Evolutionary conservation across 768 basidiomycete genomes (phyloP), one percentile per base, ranked within the genome.

Genomic region (Rhodotorula kratochvilovae): DNA sequence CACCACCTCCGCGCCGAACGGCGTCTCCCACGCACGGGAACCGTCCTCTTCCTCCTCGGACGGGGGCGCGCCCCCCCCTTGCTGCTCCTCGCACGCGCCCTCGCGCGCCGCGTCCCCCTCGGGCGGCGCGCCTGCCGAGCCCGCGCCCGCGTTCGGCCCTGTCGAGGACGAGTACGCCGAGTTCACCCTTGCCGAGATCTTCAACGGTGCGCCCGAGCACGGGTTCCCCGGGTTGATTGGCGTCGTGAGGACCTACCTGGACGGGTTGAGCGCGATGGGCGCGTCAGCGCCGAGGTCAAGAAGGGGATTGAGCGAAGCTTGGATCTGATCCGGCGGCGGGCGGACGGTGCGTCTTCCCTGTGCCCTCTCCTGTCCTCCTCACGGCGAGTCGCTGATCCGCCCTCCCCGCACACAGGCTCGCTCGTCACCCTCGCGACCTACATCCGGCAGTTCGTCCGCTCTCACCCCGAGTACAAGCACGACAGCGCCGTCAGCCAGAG

Each of bases 401-500:
- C 61, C 63, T 61, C 35, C 17, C 29, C 54, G 54, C 29, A 12
- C 15, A 15, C 31, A 92, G 65, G 92, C 31, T 84, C 88, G 12
- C 83, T 97, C 35, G 80, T 86, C 79, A 97, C 96, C 0, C 86
- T 91, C 13, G 96, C 96, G 19, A 87, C 87, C 7, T 99, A 92
- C 92, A 93, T 96, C 67, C 86, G 96, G 46, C 85, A 89, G 58
- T 98, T 97, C 81, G 90, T 99, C 54, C 87, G 87, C 35, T 85
- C 87, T 3, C 96, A 99, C 80, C 91, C 94, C 15, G 85, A 83
- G n/a, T 99, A 99, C 82, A 88, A 89, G 80, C 85, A 86, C 61
- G 92, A 99, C 81, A 95, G 92, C n/a, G 89, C 90, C 61, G 91
- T 99, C 29, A 89, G 84, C 61, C 85, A 91, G 77, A 90, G 81